Conservation (phyloP, 768 basidiomycete genomes). For the Mrakia frigida region DNA sequence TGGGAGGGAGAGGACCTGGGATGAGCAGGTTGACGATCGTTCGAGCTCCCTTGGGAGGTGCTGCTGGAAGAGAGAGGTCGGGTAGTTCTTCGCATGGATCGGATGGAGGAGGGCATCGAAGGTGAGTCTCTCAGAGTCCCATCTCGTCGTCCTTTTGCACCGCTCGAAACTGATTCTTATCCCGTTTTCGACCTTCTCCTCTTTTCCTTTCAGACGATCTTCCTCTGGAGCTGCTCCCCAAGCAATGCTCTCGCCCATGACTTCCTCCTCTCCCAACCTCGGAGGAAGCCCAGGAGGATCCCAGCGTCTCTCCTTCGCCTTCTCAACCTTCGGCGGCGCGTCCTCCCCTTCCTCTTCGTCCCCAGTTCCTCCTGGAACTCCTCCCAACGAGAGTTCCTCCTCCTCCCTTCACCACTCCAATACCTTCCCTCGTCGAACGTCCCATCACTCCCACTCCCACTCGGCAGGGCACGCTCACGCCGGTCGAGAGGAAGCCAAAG, state of each 20-base stretch:
- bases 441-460: neutral
- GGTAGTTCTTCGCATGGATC: conserved; percentile 5
- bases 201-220: neutral
- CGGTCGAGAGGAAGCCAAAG: conserved; percentile 12
- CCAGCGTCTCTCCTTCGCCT: conserved; percentile 12
- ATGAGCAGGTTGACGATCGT: conserved; percentile 31
- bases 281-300: neutral
- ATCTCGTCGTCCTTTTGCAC: neutral
- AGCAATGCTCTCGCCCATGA: neutral
- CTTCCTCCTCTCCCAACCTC: neutral
- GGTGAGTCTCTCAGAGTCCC: neutral
- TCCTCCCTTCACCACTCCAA: neutral
- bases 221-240: neutral
- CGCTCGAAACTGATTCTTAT: neutral
- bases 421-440: neutral
- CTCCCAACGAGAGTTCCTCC: neutral
- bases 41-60: conserved; percentile 12
- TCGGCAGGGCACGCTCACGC: neutral
- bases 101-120: neutral
- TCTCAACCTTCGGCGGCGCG: conserved; percentile 8
- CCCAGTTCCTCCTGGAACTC: neutral
- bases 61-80: neutral
- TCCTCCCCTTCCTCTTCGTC: neutral
- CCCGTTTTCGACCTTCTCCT: neutral
- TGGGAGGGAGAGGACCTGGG: conserved; percentile 2